Base-by-base conservation (phyloP, 768 basidiomycete species). In the Boletellus ananas region DNA sequence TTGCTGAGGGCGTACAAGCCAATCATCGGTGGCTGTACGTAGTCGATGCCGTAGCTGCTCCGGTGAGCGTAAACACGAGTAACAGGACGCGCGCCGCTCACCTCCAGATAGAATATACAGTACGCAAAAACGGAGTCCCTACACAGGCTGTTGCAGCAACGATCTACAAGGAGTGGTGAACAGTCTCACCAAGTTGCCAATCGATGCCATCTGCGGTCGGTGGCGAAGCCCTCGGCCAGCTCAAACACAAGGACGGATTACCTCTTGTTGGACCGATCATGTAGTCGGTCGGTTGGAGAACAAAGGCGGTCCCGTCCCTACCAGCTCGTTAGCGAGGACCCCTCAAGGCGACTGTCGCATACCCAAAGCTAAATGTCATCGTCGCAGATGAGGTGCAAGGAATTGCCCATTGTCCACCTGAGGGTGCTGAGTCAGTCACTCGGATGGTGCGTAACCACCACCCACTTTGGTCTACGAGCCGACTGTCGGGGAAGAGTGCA, bases 21-120 rank as follows among this genome's bases (percentile, higher is more conserved):
- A 50, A 91, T 81, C 68, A 87, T 73, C 16, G 89, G 89, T 7
- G 86, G 74, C 62, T 91, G 89, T 53, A 83, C 82, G 33, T 68
- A 66, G 58, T 85, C 76, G 55, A 91, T 89, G 6, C 89, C 89
- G 52, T 81, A 87, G 62, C 88, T 90, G 49, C 20, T 31, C 18
- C 14, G 27, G 14, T 54, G 17, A 58, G 51, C 13, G 25, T 7
- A 27, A 49, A 48, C 27, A 39, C 27, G 44, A 29, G n/a, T n/a
- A 14, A 34, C 10, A 35, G 20, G 16, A 20, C 31, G 29, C 14
- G 6, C 35, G 8, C 12, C 39, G 9, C 62, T 52, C 55, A 85
- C 88, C 84, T 89, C 74, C 80, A 90, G 35, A 90, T 72, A 5
- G 85, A 83, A 63, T 90, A 91, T 0, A 90, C 87, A 3, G 85